Base-by-base conservation (phyloP, 176 grass and related monocot genomes). In the Oryza coarctata region DNA sequence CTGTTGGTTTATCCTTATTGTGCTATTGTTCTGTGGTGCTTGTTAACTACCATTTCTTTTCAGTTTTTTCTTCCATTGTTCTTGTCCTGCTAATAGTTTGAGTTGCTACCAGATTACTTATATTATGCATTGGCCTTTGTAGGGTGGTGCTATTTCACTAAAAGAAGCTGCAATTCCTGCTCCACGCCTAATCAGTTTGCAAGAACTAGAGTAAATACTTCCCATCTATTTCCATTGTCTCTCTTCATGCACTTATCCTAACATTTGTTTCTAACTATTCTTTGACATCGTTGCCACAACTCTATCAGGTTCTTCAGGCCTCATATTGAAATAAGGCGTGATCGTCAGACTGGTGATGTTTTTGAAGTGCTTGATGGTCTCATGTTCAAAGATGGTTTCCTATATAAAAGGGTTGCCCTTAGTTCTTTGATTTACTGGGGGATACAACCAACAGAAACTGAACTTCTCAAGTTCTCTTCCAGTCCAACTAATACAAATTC, bases 311-410 rank as follows among this genome's bases (percentile, higher is more conserved):
- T 83, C 57, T 99, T 99, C 52, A 84, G 93, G 20, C 87, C 96
- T 74, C 96, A 95, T 82, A 95, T 94, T 86, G 96, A 88, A 74
- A 60, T 82, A 22, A 91, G 15, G 74, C 88, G 85, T 64, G 96
- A 99, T 88, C 84, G 89, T 55, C 86, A 95, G 85, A 99, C 86
- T 70, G 93, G 93, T 58, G 93, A 95, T 75, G 45, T 91, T 77
- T 99, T 92, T 90, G 93, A 99, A 88, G 80, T 94, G 45, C 93
- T 99, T 58, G 93, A 95, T 64, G 87, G 93, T 62, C 79, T 93
- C 85, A 99, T 95, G 96, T 87, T 99, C 38, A 99, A 95, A 87
- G 90, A 99, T 72, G 96, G 96, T 71, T 99, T 93, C 75, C 67
- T 99, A 58, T 99, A 88, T 76, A 95, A 99, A 83, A 85, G 80